Percentiles rank a stretch among this genome's conserved stretches.
These are phyloP conservation scores for Backusella australiensis DNA, from an alignment of 192 early-diverging fungal genomes.

Conservation along the genomic window DNA sequence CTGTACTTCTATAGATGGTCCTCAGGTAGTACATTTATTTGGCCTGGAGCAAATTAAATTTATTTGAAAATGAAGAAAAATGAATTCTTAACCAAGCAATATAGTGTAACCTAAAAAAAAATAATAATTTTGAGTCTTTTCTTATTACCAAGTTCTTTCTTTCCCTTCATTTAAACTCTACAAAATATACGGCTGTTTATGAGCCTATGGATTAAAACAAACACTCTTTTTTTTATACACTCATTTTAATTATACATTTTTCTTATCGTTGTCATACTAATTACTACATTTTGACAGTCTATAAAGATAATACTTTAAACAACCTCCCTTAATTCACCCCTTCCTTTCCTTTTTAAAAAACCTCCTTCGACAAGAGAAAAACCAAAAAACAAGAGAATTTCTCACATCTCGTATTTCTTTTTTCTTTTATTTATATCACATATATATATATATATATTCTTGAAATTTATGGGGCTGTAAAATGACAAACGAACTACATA, in stretches of 20 bases:
- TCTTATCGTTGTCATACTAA: not conserved
- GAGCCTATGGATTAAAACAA: not conserved
- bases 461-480: not conserved
- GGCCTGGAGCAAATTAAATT: conserved; percentile 74
- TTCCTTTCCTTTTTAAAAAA: not conserved
- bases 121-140: not conserved
- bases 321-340: conserved; percentile 10
- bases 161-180: not conserved
- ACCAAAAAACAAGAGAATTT: not conserved
- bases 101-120: conserved; percentile 5
- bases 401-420: conserved; percentile 8
- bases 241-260: not conserved
- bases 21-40: conserved; percentile 77
- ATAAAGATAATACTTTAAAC: not conserved
- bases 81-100: conserved; percentile 41
- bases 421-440: not conserved
- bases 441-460: not conserved
- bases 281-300: conserved; percentile 7
- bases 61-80: conserved; percentile 68
- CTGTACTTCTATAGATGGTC: conserved; percentile 48
- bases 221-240: not conserved
- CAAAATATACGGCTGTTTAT: not conserved
- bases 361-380: not conserved
- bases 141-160: not conserved
- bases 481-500: conserved; percentile 5